A percentile compares a stretch with the other conserved stretches of the same genome.
Conservation (phyloP, 768 basidiomycete species). For the Rhizopogon salebrosus region DNA sequence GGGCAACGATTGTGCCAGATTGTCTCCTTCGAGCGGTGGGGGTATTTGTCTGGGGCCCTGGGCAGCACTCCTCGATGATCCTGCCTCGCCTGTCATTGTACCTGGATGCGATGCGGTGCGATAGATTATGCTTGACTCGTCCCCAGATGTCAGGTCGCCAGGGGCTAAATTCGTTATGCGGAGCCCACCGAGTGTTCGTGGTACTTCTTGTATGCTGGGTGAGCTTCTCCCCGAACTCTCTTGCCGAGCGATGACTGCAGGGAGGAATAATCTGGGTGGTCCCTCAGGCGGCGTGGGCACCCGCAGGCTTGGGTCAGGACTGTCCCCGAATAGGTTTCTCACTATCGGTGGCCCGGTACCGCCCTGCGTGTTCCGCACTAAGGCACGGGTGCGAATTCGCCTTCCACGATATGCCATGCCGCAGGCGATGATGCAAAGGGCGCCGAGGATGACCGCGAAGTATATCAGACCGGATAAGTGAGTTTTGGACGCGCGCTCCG, state of each 20-base stretch:
- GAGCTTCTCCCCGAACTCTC: slow-evolving; percentile 12
- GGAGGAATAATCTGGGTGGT: slow-evolving; percentile 17
- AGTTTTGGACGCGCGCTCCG: slow-evolving; percentile 17
- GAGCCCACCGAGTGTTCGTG: slow-evolving; percentile 37
- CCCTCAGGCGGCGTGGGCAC: slow-evolving; percentile 4
- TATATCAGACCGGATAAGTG: slow-evolving; percentile 37
- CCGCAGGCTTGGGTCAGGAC: not conserved
- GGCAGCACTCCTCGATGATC: slow-evolving; percentile 8
- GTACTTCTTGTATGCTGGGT: slow-evolving; percentile 25
- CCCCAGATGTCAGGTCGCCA: slow-evolving; percentile 37
- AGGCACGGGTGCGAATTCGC: slow-evolving; percentile 38
- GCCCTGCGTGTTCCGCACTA: slow-evolving; percentile 30
- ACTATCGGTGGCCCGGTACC: slow-evolving; percentile 29
- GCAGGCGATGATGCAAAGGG: slow-evolving; percentile 39
- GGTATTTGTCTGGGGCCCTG: slow-evolving; percentile 17
- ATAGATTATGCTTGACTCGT: slow-evolving; percentile 10
- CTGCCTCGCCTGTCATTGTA: slow-evolving; percentile 6
- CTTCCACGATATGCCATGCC: slow-evolving; percentile 43
- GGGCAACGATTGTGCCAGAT: slow-evolving; percentile 19
- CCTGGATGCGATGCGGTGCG: not conserved
- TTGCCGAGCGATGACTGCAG: slow-evolving; percentile 17
- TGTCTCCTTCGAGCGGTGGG: slow-evolving; percentile 25
- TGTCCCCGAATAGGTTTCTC: slow-evolving; percentile 12
- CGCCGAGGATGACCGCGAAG: slow-evolving; percentile 44
- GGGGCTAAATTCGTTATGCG: slow-evolving; percentile 45